These are phyloP conservation scores for Groenewaldozyma salmanticensis DNA, from an alignment of 805 yeast genomes.

Conservation along the genomic window DNA sequence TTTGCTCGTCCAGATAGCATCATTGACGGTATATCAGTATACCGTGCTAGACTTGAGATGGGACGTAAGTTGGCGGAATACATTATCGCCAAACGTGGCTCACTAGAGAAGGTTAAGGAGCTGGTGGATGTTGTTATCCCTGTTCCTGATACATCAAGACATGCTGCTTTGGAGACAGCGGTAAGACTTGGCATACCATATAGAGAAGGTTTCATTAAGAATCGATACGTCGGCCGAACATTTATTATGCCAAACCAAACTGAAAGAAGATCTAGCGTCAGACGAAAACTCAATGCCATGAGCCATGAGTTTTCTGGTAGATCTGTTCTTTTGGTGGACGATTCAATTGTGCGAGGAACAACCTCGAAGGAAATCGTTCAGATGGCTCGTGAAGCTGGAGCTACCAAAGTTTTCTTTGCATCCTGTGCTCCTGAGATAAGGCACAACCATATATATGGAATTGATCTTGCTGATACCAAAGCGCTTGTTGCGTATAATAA, in stretches of 20 bases:
- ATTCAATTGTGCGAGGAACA: conserved; percentile 95
- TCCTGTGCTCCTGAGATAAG: conserved; percentile 98
- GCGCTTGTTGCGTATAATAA: conserved; percentile 85
- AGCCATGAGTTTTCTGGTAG: conserved; percentile 79
- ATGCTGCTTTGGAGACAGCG: conserved; percentile 88
- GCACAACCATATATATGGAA: conserved; percentile 92
- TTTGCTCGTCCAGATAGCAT: conserved; percentile 97
- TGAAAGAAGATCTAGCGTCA: conserved; percentile 85
- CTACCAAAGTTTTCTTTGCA: conserved; percentile 88
- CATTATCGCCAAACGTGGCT: conserved; percentile 39
- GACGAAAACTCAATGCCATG: conserved; percentile 95
- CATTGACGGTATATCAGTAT: conserved; percentile 92
- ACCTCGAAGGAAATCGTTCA: conserved; percentile 92
- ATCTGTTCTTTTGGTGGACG: conserved; percentile 86
- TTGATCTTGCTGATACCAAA: conserved; percentile 90
- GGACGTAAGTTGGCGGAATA: conserved; percentile 79
- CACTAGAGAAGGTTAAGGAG: conserved; percentile 36
- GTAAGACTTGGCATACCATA: conserved; percentile 71
- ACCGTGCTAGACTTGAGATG: conserved; percentile 87
- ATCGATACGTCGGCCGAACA: conserved; percentile 94
- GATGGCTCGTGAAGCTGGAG: conserved; percentile 99
- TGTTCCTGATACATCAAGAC: conserved; percentile 97
- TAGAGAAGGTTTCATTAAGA: conserved; percentile 95
- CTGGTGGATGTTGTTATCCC: conserved; percentile 92
- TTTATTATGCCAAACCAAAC: conserved; percentile 98